phyloP scores from a whole-genome alignment of 148 eudicot genomes.

The Vaccinium myrtillus region DNA sequence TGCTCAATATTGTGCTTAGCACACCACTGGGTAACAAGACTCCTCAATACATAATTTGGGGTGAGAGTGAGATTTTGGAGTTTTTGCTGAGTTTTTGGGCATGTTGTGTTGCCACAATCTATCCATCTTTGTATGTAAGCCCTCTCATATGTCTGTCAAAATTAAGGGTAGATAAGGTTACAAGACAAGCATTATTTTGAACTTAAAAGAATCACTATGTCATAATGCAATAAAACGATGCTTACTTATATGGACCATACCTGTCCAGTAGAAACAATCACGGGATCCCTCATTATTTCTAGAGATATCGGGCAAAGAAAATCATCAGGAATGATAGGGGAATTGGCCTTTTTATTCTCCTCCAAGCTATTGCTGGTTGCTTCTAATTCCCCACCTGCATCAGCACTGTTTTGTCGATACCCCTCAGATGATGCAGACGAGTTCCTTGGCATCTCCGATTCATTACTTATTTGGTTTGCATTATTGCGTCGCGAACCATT shows the following conservation, averaged over 20 bases:
- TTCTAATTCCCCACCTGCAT: constrained; percentile 19
- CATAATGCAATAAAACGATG: background rate
- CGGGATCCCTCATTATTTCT: constrained; percentile 95
- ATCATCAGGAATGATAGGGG: constrained; percentile 73
- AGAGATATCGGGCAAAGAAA: constrained; percentile 86
- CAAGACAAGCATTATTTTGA: background rate
- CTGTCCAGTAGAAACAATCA: constrained; percentile 91
- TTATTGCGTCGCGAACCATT: constrained; percentile 28
- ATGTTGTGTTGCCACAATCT: constrained; percentile 81
- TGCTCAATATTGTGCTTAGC: constrained; percentile 63
- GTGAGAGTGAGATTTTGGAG: constrained; percentile 73
- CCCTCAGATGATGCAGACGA: constrained; percentile 30
- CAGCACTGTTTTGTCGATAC: constrained; percentile 23
- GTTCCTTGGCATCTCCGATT: constrained; percentile 25
- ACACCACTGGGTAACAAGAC: constrained; percentile 82
- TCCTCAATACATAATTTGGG: constrained; percentile 76
- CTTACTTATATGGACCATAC: constrained; percentile 26
- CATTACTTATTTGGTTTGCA: constrained; percentile 19
- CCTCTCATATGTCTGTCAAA: constrained; percentile 84
- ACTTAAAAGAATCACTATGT: background rate
- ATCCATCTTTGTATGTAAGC: constrained; percentile 94
- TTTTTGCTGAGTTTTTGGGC: constrained; percentile 89
- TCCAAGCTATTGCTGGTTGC: constrained; percentile 34
- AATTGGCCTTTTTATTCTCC: constrained; percentile 47
- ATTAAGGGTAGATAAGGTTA: constrained; percentile 10